A percentile compares a stretch with the other conserved stretches of the same genome.
These are phyloP conservation scores for Serendipita indica DNA, from an alignment of 768 basidiomycete species.

Conservation along the genomic window DNA sequence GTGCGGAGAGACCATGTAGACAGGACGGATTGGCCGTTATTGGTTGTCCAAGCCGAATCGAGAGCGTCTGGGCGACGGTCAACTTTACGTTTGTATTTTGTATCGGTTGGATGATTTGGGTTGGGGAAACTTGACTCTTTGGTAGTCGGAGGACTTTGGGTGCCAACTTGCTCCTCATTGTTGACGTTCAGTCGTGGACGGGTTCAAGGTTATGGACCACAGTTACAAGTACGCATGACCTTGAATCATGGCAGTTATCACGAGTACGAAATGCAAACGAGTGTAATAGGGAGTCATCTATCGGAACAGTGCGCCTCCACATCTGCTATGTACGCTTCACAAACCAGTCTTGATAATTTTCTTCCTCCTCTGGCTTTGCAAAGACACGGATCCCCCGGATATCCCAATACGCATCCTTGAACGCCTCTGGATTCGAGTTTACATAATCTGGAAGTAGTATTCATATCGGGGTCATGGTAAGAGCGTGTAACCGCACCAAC, in stretches of 20 bases:
- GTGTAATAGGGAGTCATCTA: too few relatives aligned
- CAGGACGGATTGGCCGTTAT: constrained; percentile 1
- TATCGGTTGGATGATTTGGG: neutral
- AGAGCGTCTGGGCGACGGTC: neutral
- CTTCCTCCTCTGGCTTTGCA: neutral
- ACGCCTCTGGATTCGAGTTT: constrained; percentile 40
- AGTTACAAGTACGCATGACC: too few relatives aligned
- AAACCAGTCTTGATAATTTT: too few relatives aligned
- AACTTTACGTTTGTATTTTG: neutral
- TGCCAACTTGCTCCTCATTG: neutral
- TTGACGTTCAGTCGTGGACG: too few relatives aligned
- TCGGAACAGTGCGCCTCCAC: too few relatives aligned
- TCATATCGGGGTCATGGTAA: constrained; percentile 13
- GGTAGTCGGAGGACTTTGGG: neutral
- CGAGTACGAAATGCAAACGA: too few relatives aligned
- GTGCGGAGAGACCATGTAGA: neutral
- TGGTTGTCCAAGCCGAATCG: constrained; percentile 1
- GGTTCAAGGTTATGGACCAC: too few relatives aligned
- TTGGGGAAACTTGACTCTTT: neutral
- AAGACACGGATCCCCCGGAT: constrained; percentile 48
- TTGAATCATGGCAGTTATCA: too few relatives aligned
- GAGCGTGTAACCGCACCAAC: constrained; percentile 17
- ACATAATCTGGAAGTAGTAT: constrained; percentile 27
- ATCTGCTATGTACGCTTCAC: too few relatives aligned
- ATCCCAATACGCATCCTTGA: constrained; percentile 54